These are phyloP conservation scores for Botryotinia narcissicola DNA, from an alignment of 2,329 filamentous ascomycete genomes.

Conservation along the genomic window DNA sequence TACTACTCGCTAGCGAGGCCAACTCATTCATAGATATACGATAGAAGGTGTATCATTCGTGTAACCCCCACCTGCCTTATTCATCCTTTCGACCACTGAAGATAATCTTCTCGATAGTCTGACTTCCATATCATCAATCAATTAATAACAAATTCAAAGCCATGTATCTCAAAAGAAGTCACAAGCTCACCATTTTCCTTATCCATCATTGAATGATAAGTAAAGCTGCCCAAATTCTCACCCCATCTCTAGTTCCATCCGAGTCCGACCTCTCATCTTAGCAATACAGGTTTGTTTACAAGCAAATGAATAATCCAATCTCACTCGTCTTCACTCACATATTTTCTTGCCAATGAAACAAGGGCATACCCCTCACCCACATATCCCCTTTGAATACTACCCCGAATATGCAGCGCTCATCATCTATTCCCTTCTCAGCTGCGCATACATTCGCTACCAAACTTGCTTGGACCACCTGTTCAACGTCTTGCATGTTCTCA, in stretches of 20 bases:
- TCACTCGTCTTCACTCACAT: neutral
- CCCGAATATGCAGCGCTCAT: neutral
- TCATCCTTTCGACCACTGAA: neutral
- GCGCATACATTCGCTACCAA: constrained; percentile 8
- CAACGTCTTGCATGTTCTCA: neutral
- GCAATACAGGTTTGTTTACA: neutral
- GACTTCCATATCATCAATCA: neutral
- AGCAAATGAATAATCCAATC: neutral
- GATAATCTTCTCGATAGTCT: neutral
- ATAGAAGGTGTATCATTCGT: neutral
- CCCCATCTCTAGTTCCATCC: neutral
- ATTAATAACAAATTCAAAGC: neutral
- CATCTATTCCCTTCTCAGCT: neutral
- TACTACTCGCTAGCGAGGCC: neutral
- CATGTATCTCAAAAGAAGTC: neutral
- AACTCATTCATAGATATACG: constrained; percentile 1
- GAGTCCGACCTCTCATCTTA: neutral
- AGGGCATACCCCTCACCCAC: neutral
- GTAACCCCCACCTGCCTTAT: neutral
- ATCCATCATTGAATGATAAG: neutral
- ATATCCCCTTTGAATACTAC: neutral
- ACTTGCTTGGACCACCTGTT: neutral
- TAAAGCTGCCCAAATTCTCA: constrained; percentile 3
- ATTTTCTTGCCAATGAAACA: neutral
- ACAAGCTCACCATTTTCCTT: neutral